Conservation (phyloP, 495 filamentous ascomycete genomes). For the Aspergillus biplanus region DNA sequence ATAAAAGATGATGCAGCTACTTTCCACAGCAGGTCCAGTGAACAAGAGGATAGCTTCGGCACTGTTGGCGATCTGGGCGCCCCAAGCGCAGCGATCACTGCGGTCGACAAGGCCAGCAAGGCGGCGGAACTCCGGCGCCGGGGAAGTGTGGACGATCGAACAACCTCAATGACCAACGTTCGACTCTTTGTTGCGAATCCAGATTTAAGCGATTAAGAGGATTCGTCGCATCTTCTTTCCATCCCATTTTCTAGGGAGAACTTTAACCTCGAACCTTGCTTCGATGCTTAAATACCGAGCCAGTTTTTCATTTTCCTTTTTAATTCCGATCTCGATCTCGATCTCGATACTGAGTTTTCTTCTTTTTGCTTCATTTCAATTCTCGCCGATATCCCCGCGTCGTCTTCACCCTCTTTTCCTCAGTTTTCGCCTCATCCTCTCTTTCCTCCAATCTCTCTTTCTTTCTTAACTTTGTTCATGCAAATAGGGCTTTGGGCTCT, state of each 20-base stretch:
- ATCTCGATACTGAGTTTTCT: background rate
- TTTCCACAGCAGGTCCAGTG: constrained; percentile 42
- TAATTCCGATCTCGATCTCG: too few relatives aligned
- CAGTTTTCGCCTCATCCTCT: constrained; percentile 9
- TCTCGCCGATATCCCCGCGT: constrained; percentile 3
- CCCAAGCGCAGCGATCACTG: constrained; percentile 42
- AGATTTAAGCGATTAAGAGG: constrained; percentile 68
- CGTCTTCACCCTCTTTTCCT: background rate
- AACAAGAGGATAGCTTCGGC: constrained; percentile 60
- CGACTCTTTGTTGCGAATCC: constrained; percentile 95
- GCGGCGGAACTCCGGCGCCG: constrained; percentile 77
- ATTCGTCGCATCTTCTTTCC: background rate
- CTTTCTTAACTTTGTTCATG: constrained; percentile 12
- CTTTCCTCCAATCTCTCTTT: constrained; percentile 15
- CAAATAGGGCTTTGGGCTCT: background rate
- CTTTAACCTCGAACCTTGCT: background rate
- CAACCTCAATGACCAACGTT: constrained; percentile 79
- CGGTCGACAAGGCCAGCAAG: constrained; percentile 69
- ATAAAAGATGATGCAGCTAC: constrained; percentile 51
- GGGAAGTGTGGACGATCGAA: constrained; percentile 93
- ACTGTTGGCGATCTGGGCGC: constrained; percentile 56
- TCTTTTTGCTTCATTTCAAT: background rate
- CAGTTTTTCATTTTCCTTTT: constrained; percentile 8
- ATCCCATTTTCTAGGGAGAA: background rate
- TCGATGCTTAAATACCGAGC: background rate